Percentiles rank a stretch among this genome's conserved stretches.
Conservation (phyloP, 2,329 filamentous ascomycete genomes). For the Amphichorda felina region DNA sequence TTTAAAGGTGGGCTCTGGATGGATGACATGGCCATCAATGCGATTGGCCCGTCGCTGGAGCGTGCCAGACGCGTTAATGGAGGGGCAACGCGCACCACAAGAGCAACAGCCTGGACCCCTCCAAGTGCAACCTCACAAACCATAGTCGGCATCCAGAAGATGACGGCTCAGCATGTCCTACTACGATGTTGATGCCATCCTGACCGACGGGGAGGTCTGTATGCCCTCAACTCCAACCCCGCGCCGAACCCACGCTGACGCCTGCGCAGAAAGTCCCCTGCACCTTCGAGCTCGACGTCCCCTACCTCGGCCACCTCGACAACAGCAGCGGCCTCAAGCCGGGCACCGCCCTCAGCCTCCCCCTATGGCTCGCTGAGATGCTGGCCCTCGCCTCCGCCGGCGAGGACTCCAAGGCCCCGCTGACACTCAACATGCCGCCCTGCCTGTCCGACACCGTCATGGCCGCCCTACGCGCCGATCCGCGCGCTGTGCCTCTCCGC, state of each 20-base stretch:
- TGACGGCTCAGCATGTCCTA: slow-evolving; percentile 46
- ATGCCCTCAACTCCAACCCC: neutral
- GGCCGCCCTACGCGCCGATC: slow-evolving; percentile 84
- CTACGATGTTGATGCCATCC: slow-evolving; percentile 75
- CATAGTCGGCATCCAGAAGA: too few species aligned
- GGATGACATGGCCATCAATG: too few species aligned
- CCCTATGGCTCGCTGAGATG: slow-evolving; percentile 92
- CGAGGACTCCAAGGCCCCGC: slow-evolving; percentile 42
- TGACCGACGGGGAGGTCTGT: slow-evolving; percentile 68
- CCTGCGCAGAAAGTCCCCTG: slow-evolving; percentile 74
- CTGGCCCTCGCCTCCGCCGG: slow-evolving; percentile 57
- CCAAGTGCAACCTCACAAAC: too few species aligned
- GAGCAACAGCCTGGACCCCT: neutral
- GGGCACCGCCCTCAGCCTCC: slow-evolving; percentile 70
- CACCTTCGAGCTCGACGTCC: slow-evolving; percentile 83
- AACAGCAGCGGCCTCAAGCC: slow-evolving; percentile 66
- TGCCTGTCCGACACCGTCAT: slow-evolving; percentile 70
- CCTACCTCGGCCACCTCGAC: slow-evolving; percentile 79
- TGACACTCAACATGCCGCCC: slow-evolving; percentile 70
- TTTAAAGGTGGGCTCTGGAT: too few species aligned
- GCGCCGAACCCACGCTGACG: too few species aligned
- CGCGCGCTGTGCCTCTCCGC: slow-evolving; percentile 72
- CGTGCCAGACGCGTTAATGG: neutral
- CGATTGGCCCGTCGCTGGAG: too few species aligned
- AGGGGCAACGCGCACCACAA: neutral